A percentile compares a stretch with the other conserved stretches of the same genome.
phyloP scores from a whole-genome alignment of 768 basidiomycete species.

The Tylopilus intermedius region DNA sequence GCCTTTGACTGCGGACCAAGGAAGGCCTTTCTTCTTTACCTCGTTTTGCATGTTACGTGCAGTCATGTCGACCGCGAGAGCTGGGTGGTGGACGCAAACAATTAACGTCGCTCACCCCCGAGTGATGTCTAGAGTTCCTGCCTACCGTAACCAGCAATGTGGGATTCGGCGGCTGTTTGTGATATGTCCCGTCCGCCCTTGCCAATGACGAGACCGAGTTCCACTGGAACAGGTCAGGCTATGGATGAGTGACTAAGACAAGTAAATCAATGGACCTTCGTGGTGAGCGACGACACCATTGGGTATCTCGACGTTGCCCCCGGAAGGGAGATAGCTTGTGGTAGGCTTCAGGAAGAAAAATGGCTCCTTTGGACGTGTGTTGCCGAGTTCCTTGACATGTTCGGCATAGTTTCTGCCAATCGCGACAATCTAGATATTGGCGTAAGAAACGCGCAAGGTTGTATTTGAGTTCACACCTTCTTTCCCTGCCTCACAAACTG shows the following conservation, averaged over 20 bases:
- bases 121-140: background rate
- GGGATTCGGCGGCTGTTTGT: constrained; percentile 60
- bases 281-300: constrained; percentile 79
- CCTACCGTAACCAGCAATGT: constrained; percentile 91
- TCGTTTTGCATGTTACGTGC: constrained; percentile 92
- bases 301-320: constrained; percentile 84
- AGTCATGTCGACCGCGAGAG: constrained; percentile 94
- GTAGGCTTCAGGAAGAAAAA: constrained; percentile 99
- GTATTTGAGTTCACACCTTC: constrained; percentile 31
- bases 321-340: constrained; percentile 73
- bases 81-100: constrained; percentile 36
- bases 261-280: constrained; percentile 55
- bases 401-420: constrained; percentile 94
- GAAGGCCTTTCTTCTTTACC: constrained; percentile 89
- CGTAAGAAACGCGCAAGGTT: background rate
- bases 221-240: constrained; percentile 47
- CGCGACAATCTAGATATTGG: constrained; percentile 68
- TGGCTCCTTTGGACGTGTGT: constrained; percentile 81
- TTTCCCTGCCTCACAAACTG: constrained; percentile 44
- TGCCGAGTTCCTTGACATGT: constrained; percentile 89
- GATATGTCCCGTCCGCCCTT: constrained; percentile 80
- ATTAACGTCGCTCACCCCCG: background rate
- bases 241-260: background rate
- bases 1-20: constrained; percentile 95
- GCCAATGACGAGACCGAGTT: constrained; percentile 95